Evolutionary conservation across 1,284 basidiomycete genomes (phyloP).

Genomic region (Rhodofomes roseus): DNA sequence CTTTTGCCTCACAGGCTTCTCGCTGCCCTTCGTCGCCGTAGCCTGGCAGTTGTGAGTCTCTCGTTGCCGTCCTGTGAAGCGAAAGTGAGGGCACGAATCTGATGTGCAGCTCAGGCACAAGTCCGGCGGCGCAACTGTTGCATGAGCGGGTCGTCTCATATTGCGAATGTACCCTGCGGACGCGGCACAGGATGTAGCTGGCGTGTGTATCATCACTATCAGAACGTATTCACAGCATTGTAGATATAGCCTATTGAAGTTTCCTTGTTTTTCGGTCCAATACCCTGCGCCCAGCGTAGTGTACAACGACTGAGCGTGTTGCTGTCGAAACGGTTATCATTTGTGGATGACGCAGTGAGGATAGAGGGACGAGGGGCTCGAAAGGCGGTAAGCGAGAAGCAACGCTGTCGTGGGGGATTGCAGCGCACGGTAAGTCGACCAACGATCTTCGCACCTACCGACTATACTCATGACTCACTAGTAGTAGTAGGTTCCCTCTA

Average conservation of each 20-base stretch:
- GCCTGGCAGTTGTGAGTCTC: constrained; percentile 26
- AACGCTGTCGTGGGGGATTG: no score
- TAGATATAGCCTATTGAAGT: neutral
- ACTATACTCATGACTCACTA: no score
- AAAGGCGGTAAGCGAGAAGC: no score
- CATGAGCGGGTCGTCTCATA: constrained; percentile 18
- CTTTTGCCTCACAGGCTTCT: constrained; percentile 19
- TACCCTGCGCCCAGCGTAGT: no score
- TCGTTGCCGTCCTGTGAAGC: neutral
- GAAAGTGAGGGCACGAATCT: constrained; percentile 12
- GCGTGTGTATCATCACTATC: neutral
- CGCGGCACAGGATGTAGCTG: constrained; percentile 16
- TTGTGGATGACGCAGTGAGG: no score
- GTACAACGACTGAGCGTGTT: no score
- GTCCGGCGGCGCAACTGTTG: constrained; percentile 15
- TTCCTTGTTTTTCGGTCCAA: neutral
- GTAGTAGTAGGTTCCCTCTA: no score
- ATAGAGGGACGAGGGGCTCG: no score
- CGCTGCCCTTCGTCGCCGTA: constrained; percentile 27
- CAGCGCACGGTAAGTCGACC: no score
- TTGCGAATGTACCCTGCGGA: constrained; percentile 21
- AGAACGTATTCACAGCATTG: neutral
- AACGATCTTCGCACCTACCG: no score
- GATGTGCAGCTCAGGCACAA: constrained; percentile 21
- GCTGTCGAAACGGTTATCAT: no score